Base-by-base conservation (phyloP, 371 early-diverging fungal genomes). In the Batkoa obscura region DNA sequence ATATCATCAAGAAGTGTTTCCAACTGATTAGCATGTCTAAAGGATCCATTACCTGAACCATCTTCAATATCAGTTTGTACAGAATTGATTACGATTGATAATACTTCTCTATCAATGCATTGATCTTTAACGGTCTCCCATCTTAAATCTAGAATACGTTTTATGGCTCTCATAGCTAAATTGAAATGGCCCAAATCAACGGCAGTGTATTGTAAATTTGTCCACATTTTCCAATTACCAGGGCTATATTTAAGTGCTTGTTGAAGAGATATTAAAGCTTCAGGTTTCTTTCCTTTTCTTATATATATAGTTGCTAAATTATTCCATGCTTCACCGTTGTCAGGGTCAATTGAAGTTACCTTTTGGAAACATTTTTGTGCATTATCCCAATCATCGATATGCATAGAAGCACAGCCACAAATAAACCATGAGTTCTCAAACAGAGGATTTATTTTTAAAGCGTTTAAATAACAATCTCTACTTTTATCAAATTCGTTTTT, bases 381-480 rank as follows among this genome's bases (percentile, higher is more conserved):
- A 3, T 68, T 67, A 13, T 81, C 80, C 83, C 83, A 93, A 34
- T 88, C 76, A 57, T 81, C 79, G 9, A 70, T 56, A 17, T 80
- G 80, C 78, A 95, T 76, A 0, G 90, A 88, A 31, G 91, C 90
- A 66, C 97, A 97, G 1, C 97, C 97, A 57, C 90, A 69, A 36
- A 92, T 68, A 65, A 86, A 97, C 97, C 97, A 97, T 2, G 93
- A 86, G 56, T 84, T 81, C 57, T 91, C 93, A 67, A 86, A 93
- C 43, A 97, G 65, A 3, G 95, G 88, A 66, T 97, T 97, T 69
- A 97, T 83, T n/a, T 58, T 66, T 57, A 97, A 70, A 0, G 94
- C 94, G 30, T 72, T 65, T 61, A 76, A 66, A 62, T 80, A 87
- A 55, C 73, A 71, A 0, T 71, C 78, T 46, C 80, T 72, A 15